phyloP scores from a whole-genome alignment of 352 stramenopile genomes.

The Thraustochytrium striatum region DNA sequence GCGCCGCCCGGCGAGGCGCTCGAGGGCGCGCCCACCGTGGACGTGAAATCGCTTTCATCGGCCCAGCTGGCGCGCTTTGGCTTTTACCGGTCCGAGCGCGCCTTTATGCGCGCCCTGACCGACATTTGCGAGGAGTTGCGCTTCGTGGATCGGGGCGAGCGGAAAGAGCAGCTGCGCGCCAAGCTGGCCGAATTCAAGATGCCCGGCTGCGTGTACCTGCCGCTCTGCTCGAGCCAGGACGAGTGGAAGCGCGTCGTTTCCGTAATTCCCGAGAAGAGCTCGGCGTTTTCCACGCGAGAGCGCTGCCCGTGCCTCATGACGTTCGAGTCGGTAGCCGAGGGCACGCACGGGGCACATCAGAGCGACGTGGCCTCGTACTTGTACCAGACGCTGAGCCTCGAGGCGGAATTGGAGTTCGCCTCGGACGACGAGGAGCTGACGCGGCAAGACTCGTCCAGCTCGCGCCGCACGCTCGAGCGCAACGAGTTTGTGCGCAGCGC shows the following conservation, averaged over 20 bases:
- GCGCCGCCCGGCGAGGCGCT: background rate
- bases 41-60: slow-evolving; percentile 9
- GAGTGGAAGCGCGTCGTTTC: slow-evolving; percentile 61
- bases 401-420: background rate
- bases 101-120: slow-evolving; percentile 56
- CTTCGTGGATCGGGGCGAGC: slow-evolving; percentile 63
- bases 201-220: slow-evolving; percentile 68
- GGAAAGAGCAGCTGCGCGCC: slow-evolving; percentile 51
- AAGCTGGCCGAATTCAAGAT: slow-evolving; percentile 62
- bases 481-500: slow-evolving; percentile 11
- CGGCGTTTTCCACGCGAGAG: slow-evolving; percentile 58
- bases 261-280: slow-evolving; percentile 59
- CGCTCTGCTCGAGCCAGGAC: slow-evolving; percentile 71
- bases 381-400: slow-evolving; percentile 50
- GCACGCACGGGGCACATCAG: background rate
- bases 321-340: slow-evolving; percentile 54
- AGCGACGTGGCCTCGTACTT: slow-evolving; percentile 59
- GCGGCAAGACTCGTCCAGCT: background rate
- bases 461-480: background rate
- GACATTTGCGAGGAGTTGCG: slow-evolving; percentile 63
- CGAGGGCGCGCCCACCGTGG: background rate
- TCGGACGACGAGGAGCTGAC: background rate
- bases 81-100: slow-evolving; percentile 73
- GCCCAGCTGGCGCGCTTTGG: slow-evolving; percentile 61
- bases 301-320: slow-evolving; percentile 55